Conservation (phyloP, 2,329 filamentous ascomycete species). For the Sporothrix mexicana region DNA sequence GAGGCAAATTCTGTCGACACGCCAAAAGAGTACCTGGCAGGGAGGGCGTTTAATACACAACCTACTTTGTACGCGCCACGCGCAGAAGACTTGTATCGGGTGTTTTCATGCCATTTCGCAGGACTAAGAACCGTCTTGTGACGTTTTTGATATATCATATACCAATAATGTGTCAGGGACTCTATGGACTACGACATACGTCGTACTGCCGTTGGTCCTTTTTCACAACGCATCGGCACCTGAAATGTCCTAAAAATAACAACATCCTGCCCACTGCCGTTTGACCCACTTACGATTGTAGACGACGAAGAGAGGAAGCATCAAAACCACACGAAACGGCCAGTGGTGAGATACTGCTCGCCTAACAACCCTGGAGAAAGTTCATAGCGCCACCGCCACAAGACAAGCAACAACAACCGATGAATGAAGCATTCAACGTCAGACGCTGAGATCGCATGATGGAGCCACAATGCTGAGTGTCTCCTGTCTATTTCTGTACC, state of each 20-base stretch:
- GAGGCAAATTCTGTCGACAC: no score
- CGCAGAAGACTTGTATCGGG: neutral
- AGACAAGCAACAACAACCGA: neutral
- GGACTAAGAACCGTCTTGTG: neutral
- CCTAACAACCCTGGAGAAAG: neutral
- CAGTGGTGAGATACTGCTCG: neutral
- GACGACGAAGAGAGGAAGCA: neutral
- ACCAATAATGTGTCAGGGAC: neutral
- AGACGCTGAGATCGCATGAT: constrained; percentile 8
- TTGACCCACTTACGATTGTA: neutral
- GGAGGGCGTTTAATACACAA: no score
- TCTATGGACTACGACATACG: no score
- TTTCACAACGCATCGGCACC: neutral
- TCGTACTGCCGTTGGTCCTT: no score
- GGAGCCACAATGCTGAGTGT: neutral
- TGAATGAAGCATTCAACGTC: neutral
- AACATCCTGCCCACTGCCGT: no score
- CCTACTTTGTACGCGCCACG: constrained; percentile 7
- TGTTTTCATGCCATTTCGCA: no score
- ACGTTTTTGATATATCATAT: neutral
- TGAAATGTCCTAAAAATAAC: constrained; percentile 3
- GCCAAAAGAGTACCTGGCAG: no score
- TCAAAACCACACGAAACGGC: neutral
- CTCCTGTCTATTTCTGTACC: neutral
- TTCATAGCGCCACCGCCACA: neutral